These are phyloP conservation scores for Claviceps cyperi DNA, from an alignment of 2,329 filamentous ascomycete genomes.

Conservation along the genomic window DNA sequence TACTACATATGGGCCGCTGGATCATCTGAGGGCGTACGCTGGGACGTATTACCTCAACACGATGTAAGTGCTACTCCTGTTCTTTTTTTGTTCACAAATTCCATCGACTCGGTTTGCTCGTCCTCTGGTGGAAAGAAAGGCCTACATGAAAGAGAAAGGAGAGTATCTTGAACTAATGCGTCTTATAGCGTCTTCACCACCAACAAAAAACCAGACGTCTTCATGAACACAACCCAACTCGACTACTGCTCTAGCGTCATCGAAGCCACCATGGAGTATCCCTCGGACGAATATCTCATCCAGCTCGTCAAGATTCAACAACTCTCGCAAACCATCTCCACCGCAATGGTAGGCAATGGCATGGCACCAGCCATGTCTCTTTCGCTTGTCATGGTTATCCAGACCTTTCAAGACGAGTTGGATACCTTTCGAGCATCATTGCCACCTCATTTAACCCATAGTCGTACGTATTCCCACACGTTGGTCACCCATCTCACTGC, in stretches of 20 bases:
- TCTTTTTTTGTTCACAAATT: not conserved
- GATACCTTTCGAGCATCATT: slow-evolving; percentile 23
- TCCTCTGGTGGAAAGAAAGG: too few relatives aligned
- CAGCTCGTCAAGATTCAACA: slow-evolving; percentile 33
- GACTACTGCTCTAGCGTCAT: slow-evolving; percentile 29
- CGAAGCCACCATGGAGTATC: slow-evolving; percentile 25
- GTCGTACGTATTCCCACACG: slow-evolving; percentile 15
- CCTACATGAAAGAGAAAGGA: too few relatives aligned
- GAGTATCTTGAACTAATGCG: not conserved
- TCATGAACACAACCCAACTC: slow-evolving; percentile 31
- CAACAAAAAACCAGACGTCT: slow-evolving; percentile 32
- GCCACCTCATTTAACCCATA: slow-evolving; percentile 19
- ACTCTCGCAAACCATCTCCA: slow-evolving; percentile 31
- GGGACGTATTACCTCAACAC: slow-evolving; percentile 37
- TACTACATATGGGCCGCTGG: slow-evolving; percentile 18
- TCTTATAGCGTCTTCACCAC: slow-evolving; percentile 24
- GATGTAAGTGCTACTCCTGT: slow-evolving; percentile 19
- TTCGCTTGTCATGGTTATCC: slow-evolving; percentile 26
- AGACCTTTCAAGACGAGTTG: slow-evolving; percentile 29
- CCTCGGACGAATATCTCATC: slow-evolving; percentile 29
- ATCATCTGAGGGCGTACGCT: slow-evolving; percentile 32
- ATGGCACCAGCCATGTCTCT: slow-evolving; percentile 20
- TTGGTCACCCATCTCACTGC: not conserved
- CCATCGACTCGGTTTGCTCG: too few relatives aligned
- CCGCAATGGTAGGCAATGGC: slow-evolving; percentile 21